Conservation (phyloP, 768 basidiomycete genomes). For the Trametes elegans region DNA sequence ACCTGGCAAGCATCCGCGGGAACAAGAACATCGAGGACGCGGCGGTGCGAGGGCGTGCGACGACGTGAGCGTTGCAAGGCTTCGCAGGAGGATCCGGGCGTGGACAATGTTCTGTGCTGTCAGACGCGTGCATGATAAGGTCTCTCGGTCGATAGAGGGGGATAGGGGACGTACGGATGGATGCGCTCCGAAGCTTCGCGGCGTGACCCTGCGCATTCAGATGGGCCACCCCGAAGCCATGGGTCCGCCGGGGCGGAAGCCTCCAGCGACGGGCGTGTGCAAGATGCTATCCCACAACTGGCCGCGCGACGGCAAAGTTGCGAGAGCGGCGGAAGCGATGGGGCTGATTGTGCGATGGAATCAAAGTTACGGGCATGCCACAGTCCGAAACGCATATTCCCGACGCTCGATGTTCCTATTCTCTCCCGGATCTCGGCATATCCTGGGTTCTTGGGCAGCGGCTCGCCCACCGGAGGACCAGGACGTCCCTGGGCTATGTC, state of each 20-base stretch:
- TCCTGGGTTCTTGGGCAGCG: background rate
- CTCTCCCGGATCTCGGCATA: background rate
- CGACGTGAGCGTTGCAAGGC: background rate
- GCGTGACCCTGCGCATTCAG: too few species aligned
- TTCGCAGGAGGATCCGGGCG: constrained; percentile 3
- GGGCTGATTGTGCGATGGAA: constrained; percentile 10
- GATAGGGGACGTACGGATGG: background rate
- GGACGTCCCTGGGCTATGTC: too few species aligned
- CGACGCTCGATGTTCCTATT: background rate
- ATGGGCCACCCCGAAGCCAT: background rate
- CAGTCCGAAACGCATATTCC: too few species aligned
- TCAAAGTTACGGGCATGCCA: too few species aligned
- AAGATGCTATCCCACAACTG: background rate
- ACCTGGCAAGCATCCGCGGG: too few species aligned
- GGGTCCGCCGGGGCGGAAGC: background rate
- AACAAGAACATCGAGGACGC: too few species aligned
- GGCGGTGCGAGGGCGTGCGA: background rate
- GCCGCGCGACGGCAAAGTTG: background rate
- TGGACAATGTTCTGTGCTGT: too few species aligned
- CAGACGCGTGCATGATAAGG: too few species aligned
- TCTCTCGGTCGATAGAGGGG: too few species aligned
- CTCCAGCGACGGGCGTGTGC: background rate
- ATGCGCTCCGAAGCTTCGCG: too few species aligned
- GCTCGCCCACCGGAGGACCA: background rate
- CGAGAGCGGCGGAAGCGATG: background rate